Base-by-base conservation (phyloP, 2,329 filamentous ascomycete genomes). In the Fusarium odoratissimum region DNA sequence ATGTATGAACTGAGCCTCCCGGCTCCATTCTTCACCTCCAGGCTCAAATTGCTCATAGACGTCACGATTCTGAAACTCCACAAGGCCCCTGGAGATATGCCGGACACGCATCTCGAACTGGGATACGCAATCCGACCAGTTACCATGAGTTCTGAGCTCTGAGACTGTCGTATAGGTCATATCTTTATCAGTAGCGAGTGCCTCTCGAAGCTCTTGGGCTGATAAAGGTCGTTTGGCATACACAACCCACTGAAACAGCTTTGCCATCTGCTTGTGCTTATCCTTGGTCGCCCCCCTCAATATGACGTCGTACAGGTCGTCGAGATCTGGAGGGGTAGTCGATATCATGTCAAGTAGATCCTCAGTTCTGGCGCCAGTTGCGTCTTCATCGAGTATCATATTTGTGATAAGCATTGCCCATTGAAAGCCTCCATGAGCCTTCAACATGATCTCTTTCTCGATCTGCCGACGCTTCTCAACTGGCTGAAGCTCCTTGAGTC, bases 401-500 rank as follows among this genome's bases (percentile, higher is more conserved):
- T n/a, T n/a, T n/a, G n/a, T n/a, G n/a, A n/a, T n/a, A n/a, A n/a
- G n/a, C n/a, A n/a, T n/a, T n/a, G n/a, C n/a, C n/a, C n/a, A n/a
- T 16, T 61, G 56, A 2, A 61, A 61, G 1, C 45, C 45, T 5
- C 60, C 56, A 3, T 51, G 44, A 0, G 60, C 56, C 9, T 51
- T 51, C 10, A 23, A 19, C 0, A 44, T 3, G 0, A 64, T 33
- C 4, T 45, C 38, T 2, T 30, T 28, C 4, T 64, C 38, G 9
- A 64, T 51, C 8, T 30, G 4, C 5, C 28, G 17, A 5, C 55
- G 8, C 2, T 13, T 60, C 5, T 28, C 21, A 5, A 8, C 2
- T 0, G 38, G 25, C 0, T 16, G 3, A 6, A 64, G 1, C 0
- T 33, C 21, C 1, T 31, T 23, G 0, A 64, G n/a, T 3, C 14